phyloP scores from a whole-genome alignment of 2,329 filamentous ascomycete genomes.

The Ophiocordyceps camponoti-leonardi region DNA sequence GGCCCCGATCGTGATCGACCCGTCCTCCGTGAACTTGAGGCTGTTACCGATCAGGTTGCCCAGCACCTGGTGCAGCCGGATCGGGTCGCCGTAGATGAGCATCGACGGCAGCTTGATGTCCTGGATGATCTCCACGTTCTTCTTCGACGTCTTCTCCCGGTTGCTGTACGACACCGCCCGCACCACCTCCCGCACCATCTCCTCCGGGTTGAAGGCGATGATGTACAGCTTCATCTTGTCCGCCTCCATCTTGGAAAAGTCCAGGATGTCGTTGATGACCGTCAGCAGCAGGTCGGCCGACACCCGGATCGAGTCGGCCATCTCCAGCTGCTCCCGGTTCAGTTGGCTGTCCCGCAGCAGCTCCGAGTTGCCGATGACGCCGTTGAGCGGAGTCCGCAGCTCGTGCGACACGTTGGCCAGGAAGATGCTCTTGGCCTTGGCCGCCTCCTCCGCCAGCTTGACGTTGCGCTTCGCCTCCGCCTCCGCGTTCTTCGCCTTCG shows the following conservation, averaged over 20 bases:
- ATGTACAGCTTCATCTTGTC: slow-evolving; percentile 72
- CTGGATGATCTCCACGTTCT: slow-evolving; percentile 45
- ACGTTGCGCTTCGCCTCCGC: slow-evolving; percentile 63
- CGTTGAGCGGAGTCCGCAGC: slow-evolving; percentile 66
- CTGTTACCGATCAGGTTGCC: slow-evolving; percentile 85
- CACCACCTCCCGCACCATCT: slow-evolving; percentile 50
- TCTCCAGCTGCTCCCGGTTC: slow-evolving; percentile 63
- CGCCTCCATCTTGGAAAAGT: slow-evolving; percentile 87
- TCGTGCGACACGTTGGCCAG: slow-evolving; percentile 68
- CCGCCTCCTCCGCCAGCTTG: slow-evolving; percentile 66
- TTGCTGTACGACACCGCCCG: slow-evolving; percentile 50
- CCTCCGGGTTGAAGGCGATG: slow-evolving; percentile 48
- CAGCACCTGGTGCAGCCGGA: slow-evolving; percentile 48
- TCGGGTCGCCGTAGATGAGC: slow-evolving; percentile 49
- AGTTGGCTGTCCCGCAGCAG: slow-evolving; percentile 61
- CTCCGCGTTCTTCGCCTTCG: slow-evolving; percentile 61
- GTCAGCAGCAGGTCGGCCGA: slow-evolving; percentile 77
- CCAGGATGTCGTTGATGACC: slow-evolving; percentile 84
- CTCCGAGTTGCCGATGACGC: slow-evolving; percentile 79
- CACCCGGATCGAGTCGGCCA: slow-evolving; percentile 72
- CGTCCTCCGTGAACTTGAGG: slow-evolving; percentile 82
- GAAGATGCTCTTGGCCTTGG: slow-evolving; percentile 70
- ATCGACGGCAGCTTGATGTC: slow-evolving; percentile 64
- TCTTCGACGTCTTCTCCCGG: slow-evolving; percentile 41
- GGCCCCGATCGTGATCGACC: slow-evolving; percentile 70